Evolutionary conservation across 192 early-diverging fungal genomes (phyloP).

Genomic region (Coemansia pectinata): DNA sequence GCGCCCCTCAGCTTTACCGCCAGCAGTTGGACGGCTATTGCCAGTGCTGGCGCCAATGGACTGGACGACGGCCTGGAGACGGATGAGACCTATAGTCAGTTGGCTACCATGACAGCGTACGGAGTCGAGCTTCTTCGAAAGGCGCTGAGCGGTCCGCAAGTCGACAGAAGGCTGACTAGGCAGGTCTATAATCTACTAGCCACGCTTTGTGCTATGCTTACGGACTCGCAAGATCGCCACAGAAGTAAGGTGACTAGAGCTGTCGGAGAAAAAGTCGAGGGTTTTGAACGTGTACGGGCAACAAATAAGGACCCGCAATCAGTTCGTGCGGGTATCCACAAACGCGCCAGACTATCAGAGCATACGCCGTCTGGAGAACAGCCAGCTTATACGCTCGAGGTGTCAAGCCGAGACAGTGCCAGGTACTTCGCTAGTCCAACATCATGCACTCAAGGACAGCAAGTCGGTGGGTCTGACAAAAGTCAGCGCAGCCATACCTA

Average conservation of each 20-base stretch:
- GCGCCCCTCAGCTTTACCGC: background rate
- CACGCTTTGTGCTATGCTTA: background rate
- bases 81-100: background rate
- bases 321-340: background rate
- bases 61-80: background rate
- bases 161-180: background rate
- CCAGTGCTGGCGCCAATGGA: background rate
- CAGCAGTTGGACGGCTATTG: background rate
- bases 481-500: background rate
- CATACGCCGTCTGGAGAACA: background rate
- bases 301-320: background rate
- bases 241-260: background rate
- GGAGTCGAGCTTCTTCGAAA: background rate
- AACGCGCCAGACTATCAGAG: background rate
- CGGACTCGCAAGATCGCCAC: background rate
- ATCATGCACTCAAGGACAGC: background rate
- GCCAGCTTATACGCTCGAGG: background rate
- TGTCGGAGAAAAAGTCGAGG: background rate
- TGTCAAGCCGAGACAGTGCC: background rate
- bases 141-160: background rate
- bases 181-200: background rate
- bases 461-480: background rate
- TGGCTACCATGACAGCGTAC: background rate
- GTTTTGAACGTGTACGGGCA: background rate
- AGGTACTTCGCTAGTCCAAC: background rate